Base-by-base conservation (phyloP, 2,329 filamentous ascomycete genomes). In the Pseudocercospora vitis region DNA sequence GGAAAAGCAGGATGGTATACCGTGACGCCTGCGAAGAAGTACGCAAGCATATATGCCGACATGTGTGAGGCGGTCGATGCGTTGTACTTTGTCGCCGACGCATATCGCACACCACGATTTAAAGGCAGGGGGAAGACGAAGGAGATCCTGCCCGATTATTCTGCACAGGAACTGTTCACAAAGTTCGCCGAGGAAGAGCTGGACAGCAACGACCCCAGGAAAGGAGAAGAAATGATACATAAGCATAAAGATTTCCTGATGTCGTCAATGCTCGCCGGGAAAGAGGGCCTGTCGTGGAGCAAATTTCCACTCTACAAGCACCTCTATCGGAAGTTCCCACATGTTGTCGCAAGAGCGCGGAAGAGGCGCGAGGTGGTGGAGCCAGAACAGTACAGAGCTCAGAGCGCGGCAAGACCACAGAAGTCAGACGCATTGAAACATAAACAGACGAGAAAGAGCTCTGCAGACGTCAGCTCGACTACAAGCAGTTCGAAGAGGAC, bases 1-100 rank as follows among this genome's bases (percentile, higher is more conserved):
- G 84, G 84, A 31, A 68, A 75, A 50, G 79, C 83, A 9, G 86
- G 85, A 39, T 89, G 86, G 85, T 89, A 83, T 65, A 81, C 85
- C 64, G 78, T 90, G 35, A 74, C 74, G 26, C 85, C 87, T 1
- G 74, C 80, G n/a, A 65, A 73, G 7, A 68, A 71, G 2, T 91
- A 88, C 67, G 71, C 73, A 47, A 62, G 70, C 4, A 81, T 82
- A 23, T 85, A 81, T 68, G 70, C 78, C 24, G 74, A 78, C 44
- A 87, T 87, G 76, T 76, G 79, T 48, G 78, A 87, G 65, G 85
- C 82, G 1, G 80, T 87, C 9, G 75, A 77, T 7, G 71, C 88
- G 16, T 81, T 89, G 60, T 88, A 87, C 66, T 79, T 77, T 49
- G 67, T 88, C 2, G 73, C 82, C 33, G 81, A 83, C 49, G 75